Evolutionary conservation across 306 rosid genomes (phyloP), one percentile per base, ranked within the genome.

Genomic region (Sicyos baderoa): DNA sequence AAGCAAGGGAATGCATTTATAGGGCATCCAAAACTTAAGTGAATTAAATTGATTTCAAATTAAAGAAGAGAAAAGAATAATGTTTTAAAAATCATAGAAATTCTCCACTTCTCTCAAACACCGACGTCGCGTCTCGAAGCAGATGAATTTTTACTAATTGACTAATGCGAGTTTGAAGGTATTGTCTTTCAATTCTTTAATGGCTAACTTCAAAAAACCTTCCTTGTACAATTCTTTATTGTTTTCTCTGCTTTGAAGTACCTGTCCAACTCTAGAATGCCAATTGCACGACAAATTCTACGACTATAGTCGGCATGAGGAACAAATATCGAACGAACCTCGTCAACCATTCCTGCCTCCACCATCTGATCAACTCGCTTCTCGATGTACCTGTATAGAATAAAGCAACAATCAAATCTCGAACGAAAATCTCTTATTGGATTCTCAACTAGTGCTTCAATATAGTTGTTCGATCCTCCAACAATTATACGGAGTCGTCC

Each of bases 301-400:
- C 63, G 75, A 3, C 65, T 13, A 7, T 74, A 72, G 42, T 77
- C 72, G 2, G 51, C 77, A 0, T 67, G 70, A 0, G 75, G 72
- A 22, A 50, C 77, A 47, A 37, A 81, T 18, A 58, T 3, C 25
- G 12, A 57, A 2, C 74, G 8, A 1, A 75, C 47, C 74, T 81
- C 84, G 1, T 81, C 72, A 4, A 81, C 79, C 13, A 77, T 8
- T 18, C 84, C 82, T 1, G 18, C 62, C 2, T 70, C 52, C 61
- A 71, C 79, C 84, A 81, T 81, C 10, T 45, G 51, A 51, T 81
- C 79, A 1, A 81, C 84, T 9, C 84, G 45, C 13, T 77, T 72
- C 1, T 47, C 47, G 0, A 81, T 68, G 42, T 52, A 69, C 22
- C 7, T 23, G 29, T 47, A 40, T 6, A 74, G 51, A n/a, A 75